Percentiles rank a stretch among this genome's conserved stretches.
Conservation (phyloP, 139 green algal species). For the Chlamydomonas eustigma region DNA sequence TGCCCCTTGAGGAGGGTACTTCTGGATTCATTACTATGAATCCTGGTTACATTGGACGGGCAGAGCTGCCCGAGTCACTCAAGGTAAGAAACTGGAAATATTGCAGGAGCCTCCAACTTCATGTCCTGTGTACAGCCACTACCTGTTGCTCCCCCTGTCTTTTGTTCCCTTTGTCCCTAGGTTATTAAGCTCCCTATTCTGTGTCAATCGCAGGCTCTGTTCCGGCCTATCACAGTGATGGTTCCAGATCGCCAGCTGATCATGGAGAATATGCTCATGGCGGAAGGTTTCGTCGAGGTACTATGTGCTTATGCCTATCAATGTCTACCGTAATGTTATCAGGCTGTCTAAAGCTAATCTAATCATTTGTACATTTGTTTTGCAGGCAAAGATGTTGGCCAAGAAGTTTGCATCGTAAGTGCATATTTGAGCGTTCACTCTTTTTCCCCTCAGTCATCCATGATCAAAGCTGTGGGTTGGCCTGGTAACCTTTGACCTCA, state of each 20-base stretch:
- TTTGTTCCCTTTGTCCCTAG: too few species aligned
- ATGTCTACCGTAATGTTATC: too few species aligned
- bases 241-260: slow-evolving; percentile 82
- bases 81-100: slow-evolving; percentile 40
- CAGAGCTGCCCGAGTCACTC: slow-evolving; percentile 78
- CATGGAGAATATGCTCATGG: slow-evolving; percentile 91
- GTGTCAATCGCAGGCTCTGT: slow-evolving; percentile 46
- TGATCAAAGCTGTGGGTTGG: too few species aligned
- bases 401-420: slow-evolving; percentile 72
- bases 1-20: slow-evolving; percentile 43
- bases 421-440: too few species aligned
- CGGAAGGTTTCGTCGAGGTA: slow-evolving; percentile 77
- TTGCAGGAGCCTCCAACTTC: background rate
- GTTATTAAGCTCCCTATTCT: background rate
- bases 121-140: too few species aligned
- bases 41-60: slow-evolving; percentile 81
- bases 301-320: too few species aligned
- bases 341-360: too few species aligned
- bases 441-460: too few species aligned
- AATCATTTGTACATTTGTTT: too few species aligned
- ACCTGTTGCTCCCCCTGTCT: too few species aligned
- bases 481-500: too few species aligned
- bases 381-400: slow-evolving; percentile 67
- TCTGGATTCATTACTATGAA: slow-evolving; percentile 87
- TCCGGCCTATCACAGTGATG: slow-evolving; percentile 83